Evolutionary conservation across 164 flowering plant genomes (phyloP).

Genomic region (Nymphaea colorata): DNA sequence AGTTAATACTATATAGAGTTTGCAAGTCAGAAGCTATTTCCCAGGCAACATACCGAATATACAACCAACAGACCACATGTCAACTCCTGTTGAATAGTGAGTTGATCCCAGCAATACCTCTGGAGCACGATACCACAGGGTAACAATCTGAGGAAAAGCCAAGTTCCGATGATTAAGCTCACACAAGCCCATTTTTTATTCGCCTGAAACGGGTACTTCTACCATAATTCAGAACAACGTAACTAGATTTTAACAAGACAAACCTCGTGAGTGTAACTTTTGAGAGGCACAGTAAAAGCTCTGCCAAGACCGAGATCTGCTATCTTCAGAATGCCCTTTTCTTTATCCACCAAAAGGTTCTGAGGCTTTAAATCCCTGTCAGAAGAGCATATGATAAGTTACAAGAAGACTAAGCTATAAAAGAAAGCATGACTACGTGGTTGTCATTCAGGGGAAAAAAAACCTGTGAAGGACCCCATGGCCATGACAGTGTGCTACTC

Average conservation of each 20-base stretch:
- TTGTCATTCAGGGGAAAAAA: not conserved
- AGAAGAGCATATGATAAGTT: not conserved
- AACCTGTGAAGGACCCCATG: slow-evolving; percentile 84
- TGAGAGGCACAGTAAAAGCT: slow-evolving; percentile 89
- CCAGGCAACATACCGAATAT: slow-evolving; percentile 49
- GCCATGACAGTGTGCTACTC: slow-evolving; percentile 88
- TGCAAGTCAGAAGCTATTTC: not conserved
- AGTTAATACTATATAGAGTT: not conserved
- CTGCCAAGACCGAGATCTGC: slow-evolving; percentile 97
- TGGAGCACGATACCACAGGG: slow-evolving; percentile 97
- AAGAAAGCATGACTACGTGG: not conserved
- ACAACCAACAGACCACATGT: slow-evolving; percentile 99
- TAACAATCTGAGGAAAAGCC: slow-evolving; percentile 49
- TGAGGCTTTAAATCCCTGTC: slow-evolving; percentile 88
- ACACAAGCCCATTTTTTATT: not conserved
- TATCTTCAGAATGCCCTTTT: slow-evolving; percentile 78
- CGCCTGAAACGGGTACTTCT: not conserved
- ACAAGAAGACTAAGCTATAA: not conserved
- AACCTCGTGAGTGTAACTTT: slow-evolving; percentile 95
- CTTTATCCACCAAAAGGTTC: slow-evolving; percentile 83
- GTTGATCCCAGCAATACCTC: slow-evolving; percentile 84
- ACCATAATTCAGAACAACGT: too few relatives aligned
- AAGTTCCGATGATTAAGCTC: too few relatives aligned
- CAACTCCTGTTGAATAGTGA: slow-evolving; percentile 86
- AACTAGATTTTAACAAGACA: too few relatives aligned